Evolutionary conservation across 306 rosid species (phyloP).

Genomic region (Glycine soja): DNA sequence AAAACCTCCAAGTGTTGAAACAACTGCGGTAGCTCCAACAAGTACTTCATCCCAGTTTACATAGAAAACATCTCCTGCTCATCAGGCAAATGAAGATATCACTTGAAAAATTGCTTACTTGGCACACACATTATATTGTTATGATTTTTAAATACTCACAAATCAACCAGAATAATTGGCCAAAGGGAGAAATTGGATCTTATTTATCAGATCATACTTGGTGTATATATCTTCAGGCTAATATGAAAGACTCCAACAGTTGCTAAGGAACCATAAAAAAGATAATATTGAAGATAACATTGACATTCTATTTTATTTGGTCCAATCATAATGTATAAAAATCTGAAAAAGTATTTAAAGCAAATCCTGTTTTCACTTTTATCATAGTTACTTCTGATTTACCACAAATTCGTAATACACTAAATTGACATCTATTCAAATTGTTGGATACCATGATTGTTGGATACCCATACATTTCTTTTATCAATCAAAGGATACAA

Average conservation of each 20-base stretch:
- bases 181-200: background rate
- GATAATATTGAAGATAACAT: background rate
- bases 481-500: conserved; percentile 12
- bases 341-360: conserved; percentile 1
- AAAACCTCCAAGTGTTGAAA: conserved; percentile 94
- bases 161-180: conserved; percentile 18
- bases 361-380: background rate
- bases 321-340: conserved; percentile 4
- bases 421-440: conserved; percentile 5
- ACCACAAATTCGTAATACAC: background rate
- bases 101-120: conserved; percentile 18
- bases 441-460: background rate
- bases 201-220: conserved; percentile 1
- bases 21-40: conserved; percentile 89
- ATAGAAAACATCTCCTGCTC: conserved; percentile 93
- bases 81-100: conserved; percentile 11
- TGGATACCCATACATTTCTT: background rate
- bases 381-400: background rate
- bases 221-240: background rate
- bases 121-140: conserved; percentile 29
- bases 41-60: conserved; percentile 96
- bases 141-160: conserved; percentile 21
- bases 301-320: background rate
- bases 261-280: background rate
- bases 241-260: conserved; percentile 27